Conservation (phyloP, 1,139 yeast species). For the Geotrichum fermentans region DNA sequence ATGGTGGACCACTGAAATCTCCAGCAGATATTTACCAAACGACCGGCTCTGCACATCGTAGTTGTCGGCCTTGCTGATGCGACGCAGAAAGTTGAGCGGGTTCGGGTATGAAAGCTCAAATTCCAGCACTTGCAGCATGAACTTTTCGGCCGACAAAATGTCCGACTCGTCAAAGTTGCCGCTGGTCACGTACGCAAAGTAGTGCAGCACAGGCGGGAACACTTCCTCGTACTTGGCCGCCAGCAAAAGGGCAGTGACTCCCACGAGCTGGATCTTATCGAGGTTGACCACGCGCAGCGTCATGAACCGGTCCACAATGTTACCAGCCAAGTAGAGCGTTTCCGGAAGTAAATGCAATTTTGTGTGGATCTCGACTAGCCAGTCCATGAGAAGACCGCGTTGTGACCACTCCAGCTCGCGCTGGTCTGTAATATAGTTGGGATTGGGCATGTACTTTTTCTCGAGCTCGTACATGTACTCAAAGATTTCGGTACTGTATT, state of each 20-base stretch:
- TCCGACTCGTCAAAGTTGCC: constrained; percentile 80
- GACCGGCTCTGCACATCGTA: constrained; percentile 91
- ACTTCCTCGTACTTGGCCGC: constrained; percentile 97
- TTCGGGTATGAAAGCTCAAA: constrained; percentile 85
- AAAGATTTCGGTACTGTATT: constrained; percentile 84
- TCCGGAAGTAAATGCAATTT: constrained; percentile 86
- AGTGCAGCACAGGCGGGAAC: constrained; percentile 80
- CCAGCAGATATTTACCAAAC: constrained; percentile 82
- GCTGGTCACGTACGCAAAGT: constrained; percentile 85
- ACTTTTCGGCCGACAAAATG: constrained; percentile 81
- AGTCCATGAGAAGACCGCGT: constrained; percentile 86
- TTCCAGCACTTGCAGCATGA: constrained; percentile 65
- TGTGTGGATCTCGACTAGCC: constrained; percentile 90
- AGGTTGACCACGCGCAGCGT: constrained; percentile 74
- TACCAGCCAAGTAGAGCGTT: constrained; percentile 80
- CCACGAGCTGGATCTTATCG: constrained; percentile 81
- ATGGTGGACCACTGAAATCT: constrained; percentile 75
- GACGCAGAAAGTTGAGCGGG: constrained; percentile 88
- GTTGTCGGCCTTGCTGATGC: constrained; percentile 92
- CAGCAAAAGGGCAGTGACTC: constrained; percentile 83
- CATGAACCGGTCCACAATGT: constrained; percentile 87
- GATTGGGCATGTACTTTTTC: constrained; percentile 68
- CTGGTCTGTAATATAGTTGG: constrained; percentile 69
- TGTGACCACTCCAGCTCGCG: constrained; percentile 73
- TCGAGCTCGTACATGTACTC: constrained; percentile 73